A percentile compares a stretch with the other conserved stretches of the same genome.
Evolutionary conservation across 78 protist genomes (phyloP).

Genomic region (Dictyostelium purpureum): DNA sequence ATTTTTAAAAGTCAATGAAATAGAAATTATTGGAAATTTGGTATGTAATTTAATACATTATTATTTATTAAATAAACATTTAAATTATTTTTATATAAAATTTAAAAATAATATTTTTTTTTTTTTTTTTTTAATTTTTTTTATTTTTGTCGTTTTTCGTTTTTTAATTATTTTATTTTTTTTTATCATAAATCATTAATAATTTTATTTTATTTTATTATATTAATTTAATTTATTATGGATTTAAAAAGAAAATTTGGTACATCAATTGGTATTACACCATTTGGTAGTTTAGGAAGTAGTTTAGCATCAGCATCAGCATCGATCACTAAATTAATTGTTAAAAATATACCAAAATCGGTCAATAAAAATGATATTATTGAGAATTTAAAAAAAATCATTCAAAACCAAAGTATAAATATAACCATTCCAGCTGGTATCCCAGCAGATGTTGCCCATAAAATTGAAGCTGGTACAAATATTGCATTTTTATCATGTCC

Average conservation of each 20-base stretch:
- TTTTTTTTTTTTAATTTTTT: too few relatives aligned
- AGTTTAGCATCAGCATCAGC: neutral
- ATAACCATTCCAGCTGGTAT: constrained; percentile 39
- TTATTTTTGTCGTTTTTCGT: too few relatives aligned
- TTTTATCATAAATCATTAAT: too few relatives aligned
- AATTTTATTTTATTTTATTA: too few relatives aligned
- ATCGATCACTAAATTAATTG: neutral
- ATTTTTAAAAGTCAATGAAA: too few relatives aligned
- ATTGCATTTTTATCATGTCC: constrained; percentile 18
- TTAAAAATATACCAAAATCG: constrained; percentile 52
- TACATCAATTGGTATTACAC: neutral
- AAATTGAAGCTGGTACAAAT: constrained; percentile 28
- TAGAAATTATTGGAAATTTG: too few relatives aligned
- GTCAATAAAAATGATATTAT: constrained; percentile 17
- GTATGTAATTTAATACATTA: too few relatives aligned
- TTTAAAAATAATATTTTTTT: too few relatives aligned
- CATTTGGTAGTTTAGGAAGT: neutral
- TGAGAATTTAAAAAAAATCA: constrained; percentile 31
- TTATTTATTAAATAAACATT: too few relatives aligned
- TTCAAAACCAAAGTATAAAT: constrained; percentile 15
- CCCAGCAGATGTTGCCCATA: constrained; percentile 13
- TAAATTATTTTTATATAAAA: too few relatives aligned
- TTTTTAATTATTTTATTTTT: too few relatives aligned
- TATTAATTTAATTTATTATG: too few relatives aligned
- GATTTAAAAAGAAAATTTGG: constrained; percentile 26